Percentiles rank a stretch among this genome's conserved stretches.
Conservation (phyloP, 768 basidiomycete genomes). For the Neoboletus brunneissimus region DNA sequence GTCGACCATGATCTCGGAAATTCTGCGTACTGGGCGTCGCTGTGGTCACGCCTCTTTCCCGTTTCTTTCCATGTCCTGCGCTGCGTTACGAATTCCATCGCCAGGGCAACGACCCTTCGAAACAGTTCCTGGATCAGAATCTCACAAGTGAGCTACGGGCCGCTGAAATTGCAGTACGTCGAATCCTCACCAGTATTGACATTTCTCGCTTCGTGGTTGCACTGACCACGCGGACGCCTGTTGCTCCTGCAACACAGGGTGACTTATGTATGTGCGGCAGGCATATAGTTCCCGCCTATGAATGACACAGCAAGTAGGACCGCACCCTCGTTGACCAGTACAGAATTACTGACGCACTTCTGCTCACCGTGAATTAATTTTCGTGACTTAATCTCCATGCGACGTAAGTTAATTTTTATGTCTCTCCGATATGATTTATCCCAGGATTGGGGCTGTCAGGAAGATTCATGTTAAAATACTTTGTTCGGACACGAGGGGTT, state of each 20-base stretch:
- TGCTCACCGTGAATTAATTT: slow-evolving; percentile 15
- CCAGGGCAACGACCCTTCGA: slow-evolving; percentile 22
- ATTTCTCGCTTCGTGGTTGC: slow-evolving; percentile 24
- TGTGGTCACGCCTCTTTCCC: slow-evolving; percentile 3
- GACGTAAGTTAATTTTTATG: background rate
- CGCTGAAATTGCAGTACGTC: slow-evolving; percentile 7
- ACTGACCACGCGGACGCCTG: slow-evolving; percentile 24
- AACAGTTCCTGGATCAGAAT: slow-evolving; percentile 20
- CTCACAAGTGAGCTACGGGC: slow-evolving; percentile 16
- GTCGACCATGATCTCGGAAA: slow-evolving; percentile 28
- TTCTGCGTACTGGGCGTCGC: slow-evolving; percentile 17
- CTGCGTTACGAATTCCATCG: slow-evolving; percentile 22
- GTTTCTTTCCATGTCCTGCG: slow-evolving; percentile 18
- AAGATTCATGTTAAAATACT: slow-evolving; percentile 3
- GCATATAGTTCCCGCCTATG: slow-evolving; percentile 7
- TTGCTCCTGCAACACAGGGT: slow-evolving; percentile 12
- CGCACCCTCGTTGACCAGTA: slow-evolving; percentile 17
- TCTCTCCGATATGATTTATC: background rate
- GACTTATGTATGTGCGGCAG: slow-evolving; percentile 26
- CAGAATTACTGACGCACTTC: slow-evolving; percentile 4
- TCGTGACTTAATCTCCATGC: slow-evolving; percentile 19
- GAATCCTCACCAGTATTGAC: slow-evolving; percentile 30
- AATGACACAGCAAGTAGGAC: slow-evolving; percentile 21
- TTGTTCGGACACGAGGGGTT: slow-evolving; percentile 5
- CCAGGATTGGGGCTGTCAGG: background rate